Evolutionary conservation across 352 stramenopile species (phyloP), one percentile per base, ranked within the genome.

Genomic region (Phytophthora crassamura): DNA sequence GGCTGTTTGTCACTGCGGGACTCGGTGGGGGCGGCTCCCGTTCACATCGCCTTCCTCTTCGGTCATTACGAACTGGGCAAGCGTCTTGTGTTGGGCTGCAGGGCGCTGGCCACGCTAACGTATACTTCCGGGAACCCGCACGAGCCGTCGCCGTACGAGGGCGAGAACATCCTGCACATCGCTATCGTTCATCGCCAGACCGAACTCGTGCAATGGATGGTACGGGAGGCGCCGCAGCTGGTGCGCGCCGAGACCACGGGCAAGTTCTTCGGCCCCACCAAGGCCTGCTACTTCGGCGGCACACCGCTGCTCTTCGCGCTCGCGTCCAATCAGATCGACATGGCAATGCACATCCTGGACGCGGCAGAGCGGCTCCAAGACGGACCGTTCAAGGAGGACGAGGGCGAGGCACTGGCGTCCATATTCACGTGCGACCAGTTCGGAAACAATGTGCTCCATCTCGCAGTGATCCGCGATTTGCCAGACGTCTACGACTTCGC

Each of bases 151-250:
- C 75, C 74, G 2, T 91, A 89, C 58, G 76, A 85, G 22, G 80
- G 80, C 4, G 83, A 89, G 46, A 89, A 88, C 52, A 69, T 88
- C 20, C 69, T 89, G 15, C 83, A 91, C 59, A 84, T 89, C 33
- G 78, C 78, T 12, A 89, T 91, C 51, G 74, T 91, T 8, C 79
- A 86, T 25, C 72, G 80, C 14, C 53, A 81, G 28, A 43, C 54
- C 5, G 56, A 60, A 5, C 67, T 89, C 0, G 73, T 75, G 15
- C 48, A 59, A 6, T 88, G 78, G 75, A 64, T 89, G 0, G 51
- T 89, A 8, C 36, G 58, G 0, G 25, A 80, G 12, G 64, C 67
- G 2, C 82, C 75, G 0, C 67, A 79, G 34, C 46, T 91, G 11
- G 47, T 88, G 18, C 40, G 72, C 7, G 77, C 77, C 0, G 79